A percentile compares a stretch with the other conserved stretches of the same genome.
These are phyloP conservation scores for Suillus alpinus DNA, from an alignment of 768 basidiomycete genomes.

Conservation along the genomic window DNA sequence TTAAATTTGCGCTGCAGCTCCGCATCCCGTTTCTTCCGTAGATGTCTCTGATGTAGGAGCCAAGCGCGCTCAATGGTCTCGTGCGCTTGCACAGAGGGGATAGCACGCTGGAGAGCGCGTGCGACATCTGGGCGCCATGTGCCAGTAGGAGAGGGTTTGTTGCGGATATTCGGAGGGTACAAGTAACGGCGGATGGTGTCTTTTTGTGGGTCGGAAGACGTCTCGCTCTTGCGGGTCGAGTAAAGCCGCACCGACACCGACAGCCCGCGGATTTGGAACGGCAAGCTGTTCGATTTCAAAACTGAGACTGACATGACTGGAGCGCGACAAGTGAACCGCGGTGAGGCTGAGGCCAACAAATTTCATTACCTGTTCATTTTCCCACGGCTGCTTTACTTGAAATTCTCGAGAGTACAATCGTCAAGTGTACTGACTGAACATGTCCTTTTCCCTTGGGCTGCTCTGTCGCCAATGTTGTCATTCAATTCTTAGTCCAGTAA, in stretches of 20 bases:
- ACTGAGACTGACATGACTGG: conserved; percentile 35
- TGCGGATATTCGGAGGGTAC: conserved; percentile 76
- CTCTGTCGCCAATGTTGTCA: conserved; percentile 25
- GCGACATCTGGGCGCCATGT: conserved; percentile 82
- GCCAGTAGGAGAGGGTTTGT: conserved; percentile 71
- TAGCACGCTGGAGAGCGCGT: conserved; percentile 73
- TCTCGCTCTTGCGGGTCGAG: conserved; percentile 24
- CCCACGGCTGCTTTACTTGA: conserved; percentile 20
- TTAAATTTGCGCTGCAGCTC: conserved; percentile 76
- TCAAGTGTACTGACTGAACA: conserved; percentile 4
- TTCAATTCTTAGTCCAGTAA: conserved; percentile 16
- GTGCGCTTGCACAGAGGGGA: conserved; percentile 87
- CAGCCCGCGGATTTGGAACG: conserved; percentile 20
- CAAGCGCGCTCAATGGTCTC: conserved; percentile 91
- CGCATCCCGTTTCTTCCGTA: conserved; percentile 64
- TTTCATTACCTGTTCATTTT: conserved; percentile 9
- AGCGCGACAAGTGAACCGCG: background rate
- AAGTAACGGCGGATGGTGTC: conserved; percentile 76
- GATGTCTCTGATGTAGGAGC: conserved; percentile 74
- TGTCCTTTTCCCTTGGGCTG: conserved; percentile 20
- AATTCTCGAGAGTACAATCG: background rate
- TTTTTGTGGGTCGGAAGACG: conserved; percentile 52
- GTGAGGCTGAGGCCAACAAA: background rate
- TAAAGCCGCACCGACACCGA: conserved; percentile 45
- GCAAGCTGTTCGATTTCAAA: conserved; percentile 32